Conservation (phyloP, 1,139 yeast genomes). For the Protomyces pachydermus region DNA sequence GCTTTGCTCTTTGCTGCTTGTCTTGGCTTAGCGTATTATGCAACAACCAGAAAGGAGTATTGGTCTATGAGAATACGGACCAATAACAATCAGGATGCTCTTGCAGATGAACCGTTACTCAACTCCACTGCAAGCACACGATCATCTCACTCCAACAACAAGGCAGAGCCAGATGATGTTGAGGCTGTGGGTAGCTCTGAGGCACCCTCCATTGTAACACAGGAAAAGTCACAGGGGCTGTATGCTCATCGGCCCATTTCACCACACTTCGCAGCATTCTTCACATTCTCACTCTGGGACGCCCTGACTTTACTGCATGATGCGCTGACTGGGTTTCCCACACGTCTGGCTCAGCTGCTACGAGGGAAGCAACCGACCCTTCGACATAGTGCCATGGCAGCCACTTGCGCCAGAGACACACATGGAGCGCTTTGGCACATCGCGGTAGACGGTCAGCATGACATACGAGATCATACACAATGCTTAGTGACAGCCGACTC, state of each 20-base stretch:
- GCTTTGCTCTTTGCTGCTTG: not conserved
- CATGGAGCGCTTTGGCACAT: not conserved
- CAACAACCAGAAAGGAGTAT: not conserved
- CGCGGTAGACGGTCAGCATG: not conserved
- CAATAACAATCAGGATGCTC: not conserved
- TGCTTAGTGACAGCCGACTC: no score
- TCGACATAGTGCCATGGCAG: no score
- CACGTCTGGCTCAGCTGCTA: no score
- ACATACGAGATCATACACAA: not conserved
- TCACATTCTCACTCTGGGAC: not conserved
- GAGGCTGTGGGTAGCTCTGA: not conserved
- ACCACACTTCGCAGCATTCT: not conserved
- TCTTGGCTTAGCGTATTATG: not conserved
- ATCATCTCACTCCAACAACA: not conserved
- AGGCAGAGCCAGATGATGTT: not conserved
- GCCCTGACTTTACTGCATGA: not conserved
- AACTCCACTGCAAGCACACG: not conserved
- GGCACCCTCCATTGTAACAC: not conserved
- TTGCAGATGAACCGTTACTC: not conserved
- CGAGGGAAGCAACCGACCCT: no score
- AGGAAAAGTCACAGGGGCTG: not conserved
- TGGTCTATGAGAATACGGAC: not conserved
- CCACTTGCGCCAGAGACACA: not conserved
- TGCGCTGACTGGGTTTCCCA: no score
- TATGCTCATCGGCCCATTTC: not conserved